phyloP scores from a whole-genome alignment of 1,139 yeast species.

The Candida sp. region DNA sequence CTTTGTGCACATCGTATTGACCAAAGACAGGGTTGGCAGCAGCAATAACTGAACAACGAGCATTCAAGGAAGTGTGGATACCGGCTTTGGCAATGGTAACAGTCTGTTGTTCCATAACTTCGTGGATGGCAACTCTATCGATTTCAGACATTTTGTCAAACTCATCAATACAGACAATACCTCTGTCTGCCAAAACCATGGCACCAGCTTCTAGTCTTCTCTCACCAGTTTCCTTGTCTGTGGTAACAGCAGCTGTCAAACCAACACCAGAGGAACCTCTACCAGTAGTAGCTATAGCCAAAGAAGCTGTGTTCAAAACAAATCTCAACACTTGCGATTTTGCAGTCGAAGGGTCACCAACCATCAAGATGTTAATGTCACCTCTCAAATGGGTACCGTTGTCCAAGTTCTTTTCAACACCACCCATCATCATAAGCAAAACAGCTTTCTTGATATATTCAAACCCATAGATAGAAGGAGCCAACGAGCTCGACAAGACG shows the following conservation, averaged over 20 bases:
- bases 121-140: conserved; percentile 98
- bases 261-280: conserved; percentile 99
- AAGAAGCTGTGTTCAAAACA: conserved; percentile 90
- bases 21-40: conserved; percentile 99
- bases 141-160: conserved; percentile 97
- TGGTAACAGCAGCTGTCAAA: conserved; percentile 98
- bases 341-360: conserved; percentile 99
- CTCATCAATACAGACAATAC: conserved; percentile 98
- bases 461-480: conserved; percentile 96
- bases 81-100: conserved; percentile 99
- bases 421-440: conserved; percentile 88
- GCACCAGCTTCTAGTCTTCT: conserved; percentile 99
- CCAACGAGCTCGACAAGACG: conserved; percentile 81
- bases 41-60: conserved; percentile 96
- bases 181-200: conserved; percentile 98
- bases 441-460: conserved; percentile 93
- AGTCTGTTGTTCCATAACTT: conserved; percentile 99
- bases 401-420: conserved; percentile 91
- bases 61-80: conserved; percentile 94
- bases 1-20: conserved; percentile 94
- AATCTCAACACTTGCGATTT: conserved; percentile 95
- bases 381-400: conserved; percentile 99
- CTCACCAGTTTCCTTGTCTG: conserved; percentile 97
- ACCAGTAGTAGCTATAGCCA: conserved; percentile 99
- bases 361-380: conserved; percentile 94